Evolutionary conservation across 192 early-diverging fungal species (phyloP).

Genomic region (Linnemannia elongata): DNA sequence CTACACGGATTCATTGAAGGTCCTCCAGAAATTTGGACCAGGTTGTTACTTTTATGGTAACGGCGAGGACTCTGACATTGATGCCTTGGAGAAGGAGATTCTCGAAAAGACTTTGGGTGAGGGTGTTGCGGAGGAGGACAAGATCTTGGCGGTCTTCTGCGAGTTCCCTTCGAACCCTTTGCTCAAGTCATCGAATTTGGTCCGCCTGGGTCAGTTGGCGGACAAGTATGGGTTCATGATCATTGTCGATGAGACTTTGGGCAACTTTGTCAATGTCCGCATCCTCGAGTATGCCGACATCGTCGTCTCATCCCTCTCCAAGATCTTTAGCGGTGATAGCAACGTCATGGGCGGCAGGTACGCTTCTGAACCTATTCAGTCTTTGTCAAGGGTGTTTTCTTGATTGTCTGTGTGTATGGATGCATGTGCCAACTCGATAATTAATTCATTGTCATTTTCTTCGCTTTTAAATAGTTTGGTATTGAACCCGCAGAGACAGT

Average conservation of each 20-base stretch:
- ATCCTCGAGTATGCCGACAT: slow-evolving; percentile 87
- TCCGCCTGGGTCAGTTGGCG: slow-evolving; percentile 80
- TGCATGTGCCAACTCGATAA: neutral
- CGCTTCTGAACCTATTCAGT: neutral
- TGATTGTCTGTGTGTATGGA: neutral
- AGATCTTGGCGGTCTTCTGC: slow-evolving; percentile 86
- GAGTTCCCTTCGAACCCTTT: slow-evolving; percentile 97
- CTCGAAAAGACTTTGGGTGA: slow-evolving; percentile 68
- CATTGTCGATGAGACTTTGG: slow-evolving; percentile 96
- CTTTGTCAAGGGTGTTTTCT: neutral
- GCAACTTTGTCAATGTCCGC: slow-evolving; percentile 91
- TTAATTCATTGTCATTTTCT: neutral
- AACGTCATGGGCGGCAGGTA: slow-evolving; percentile 99
- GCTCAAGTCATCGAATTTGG: slow-evolving; percentile 84
- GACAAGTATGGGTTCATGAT: slow-evolving; percentile 82
- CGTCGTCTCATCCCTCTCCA: slow-evolving; percentile 92
- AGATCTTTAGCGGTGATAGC: slow-evolving; percentile 95
- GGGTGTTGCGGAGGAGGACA: slow-evolving; percentile 47
- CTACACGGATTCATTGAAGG: slow-evolving; percentile 97
- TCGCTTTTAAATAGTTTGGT: slow-evolving; percentile 63
- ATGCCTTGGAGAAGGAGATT: slow-evolving; percentile 72
- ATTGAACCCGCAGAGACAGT: slow-evolving; percentile 78
- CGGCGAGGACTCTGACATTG: slow-evolving; percentile 82
- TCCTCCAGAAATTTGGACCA: slow-evolving; percentile 94
- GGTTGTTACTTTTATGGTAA: slow-evolving; percentile 92